Conservation (phyloP, 306 rosid genomes). For the Lithocarpus polystachyus region DNA sequence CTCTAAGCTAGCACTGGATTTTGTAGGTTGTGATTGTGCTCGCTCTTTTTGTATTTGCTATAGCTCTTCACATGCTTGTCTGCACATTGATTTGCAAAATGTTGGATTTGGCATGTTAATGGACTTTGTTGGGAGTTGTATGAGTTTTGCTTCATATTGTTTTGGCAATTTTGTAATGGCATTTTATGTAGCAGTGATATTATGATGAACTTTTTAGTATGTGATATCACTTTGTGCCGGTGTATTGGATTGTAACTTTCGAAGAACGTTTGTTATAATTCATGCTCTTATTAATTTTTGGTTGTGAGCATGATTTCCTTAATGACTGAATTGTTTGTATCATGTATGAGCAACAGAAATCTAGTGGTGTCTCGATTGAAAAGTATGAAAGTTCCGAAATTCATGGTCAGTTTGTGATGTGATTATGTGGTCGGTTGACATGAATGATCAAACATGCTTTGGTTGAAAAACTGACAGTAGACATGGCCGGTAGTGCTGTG, state of each 20-base stretch:
- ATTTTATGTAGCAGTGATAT: constrained; percentile 3
- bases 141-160: constrained; percentile 11
- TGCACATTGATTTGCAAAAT: constrained; percentile 23
- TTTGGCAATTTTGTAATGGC: constrained; percentile 14
- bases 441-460: no score
- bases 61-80: neutral
- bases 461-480: no score
- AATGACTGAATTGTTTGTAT: neutral
- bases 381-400: neutral
- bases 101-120: constrained; percentile 14
- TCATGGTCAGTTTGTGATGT: neutral
- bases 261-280: neutral
- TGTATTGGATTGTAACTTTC: neutral
- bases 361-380: neutral
- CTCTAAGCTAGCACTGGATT: neutral
- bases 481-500: no score
- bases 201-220: neutral
- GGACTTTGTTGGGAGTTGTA: constrained; percentile 25
- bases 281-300: neutral
- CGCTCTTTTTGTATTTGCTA: neutral
- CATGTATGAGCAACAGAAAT: neutral
- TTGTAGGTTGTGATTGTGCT: neutral
- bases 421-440: neutral
- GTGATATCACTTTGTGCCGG: constrained; percentile 1
- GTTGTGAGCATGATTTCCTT: constrained; percentile 3